A percentile compares a stretch with the other conserved stretches of the same genome.
phyloP scores from a whole-genome alignment of 2,329 filamentous ascomycete species.

The Stagonosporopsis chrysanthemi region DNA sequence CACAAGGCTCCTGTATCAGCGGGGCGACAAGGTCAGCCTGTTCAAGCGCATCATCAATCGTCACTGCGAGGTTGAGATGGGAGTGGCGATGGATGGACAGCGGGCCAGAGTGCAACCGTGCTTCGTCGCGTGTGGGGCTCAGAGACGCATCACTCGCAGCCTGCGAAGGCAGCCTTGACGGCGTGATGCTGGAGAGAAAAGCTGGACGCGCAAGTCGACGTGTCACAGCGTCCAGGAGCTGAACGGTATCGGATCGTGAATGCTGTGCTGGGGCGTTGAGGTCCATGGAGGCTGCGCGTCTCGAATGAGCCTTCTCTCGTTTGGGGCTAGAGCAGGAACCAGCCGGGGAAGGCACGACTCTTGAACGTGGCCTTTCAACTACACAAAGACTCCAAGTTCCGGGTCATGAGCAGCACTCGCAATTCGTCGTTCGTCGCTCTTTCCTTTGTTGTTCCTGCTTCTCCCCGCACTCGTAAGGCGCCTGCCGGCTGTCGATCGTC shows the following conservation, averaged over 20 bases:
- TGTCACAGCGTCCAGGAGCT: constrained; percentile 45
- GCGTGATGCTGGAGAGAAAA: constrained; percentile 47
- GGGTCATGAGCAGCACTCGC: constrained; percentile 17
- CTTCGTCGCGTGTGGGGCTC: constrained; percentile 44
- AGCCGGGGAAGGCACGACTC: constrained; percentile 22
- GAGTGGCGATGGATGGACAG: constrained; percentile 37
- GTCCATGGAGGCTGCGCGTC: constrained; percentile 41
- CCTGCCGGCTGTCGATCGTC: constrained; percentile 17
- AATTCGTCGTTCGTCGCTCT: constrained; percentile 23
- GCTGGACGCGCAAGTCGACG: constrained; percentile 42
- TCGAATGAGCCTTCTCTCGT: constrained; percentile 38
- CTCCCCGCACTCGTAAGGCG: constrained; percentile 18
- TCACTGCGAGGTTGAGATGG: constrained; percentile 42
- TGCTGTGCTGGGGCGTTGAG: constrained; percentile 33
- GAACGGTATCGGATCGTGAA: constrained; percentile 39
- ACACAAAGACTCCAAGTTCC: constrained; percentile 22
- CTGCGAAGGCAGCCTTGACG: constrained; percentile 48
- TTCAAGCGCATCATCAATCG: constrained; percentile 42
- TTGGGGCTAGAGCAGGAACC: constrained; percentile 38
- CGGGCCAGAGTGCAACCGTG: constrained; percentile 38
- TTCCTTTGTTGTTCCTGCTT: constrained; percentile 23
- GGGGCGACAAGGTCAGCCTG: constrained; percentile 42
- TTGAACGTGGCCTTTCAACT: constrained; percentile 41
- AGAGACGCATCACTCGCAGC: constrained; percentile 49
- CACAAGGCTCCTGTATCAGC: constrained; percentile 46